Conservation (phyloP, 192 early-diverging fungal species). For the Entomortierella chlamydospora region DNA sequence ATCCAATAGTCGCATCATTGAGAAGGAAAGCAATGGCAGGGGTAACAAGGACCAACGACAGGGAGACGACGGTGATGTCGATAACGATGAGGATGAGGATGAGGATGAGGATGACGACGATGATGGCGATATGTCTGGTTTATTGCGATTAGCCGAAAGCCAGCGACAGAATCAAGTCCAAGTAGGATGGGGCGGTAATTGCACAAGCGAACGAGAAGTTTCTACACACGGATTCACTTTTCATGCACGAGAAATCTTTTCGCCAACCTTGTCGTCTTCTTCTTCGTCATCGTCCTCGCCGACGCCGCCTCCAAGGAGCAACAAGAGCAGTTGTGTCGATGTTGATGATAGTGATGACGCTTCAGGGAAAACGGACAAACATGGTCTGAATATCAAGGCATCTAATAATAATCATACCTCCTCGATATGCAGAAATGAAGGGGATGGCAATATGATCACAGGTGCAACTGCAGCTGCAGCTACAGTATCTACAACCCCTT, state of each 20-base stretch:
- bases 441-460: too few relatives aligned
- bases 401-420: too few relatives aligned
- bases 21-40: not conserved
- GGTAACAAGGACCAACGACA: not conserved
- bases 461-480: too few relatives aligned
- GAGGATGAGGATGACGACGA: not conserved
- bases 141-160: constrained; percentile 20
- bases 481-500: too few relatives aligned
- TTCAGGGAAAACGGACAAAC: too few relatives aligned
- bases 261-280: not conserved
- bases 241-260: constrained; percentile 1
- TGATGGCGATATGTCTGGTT: constrained; percentile 11
- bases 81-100: not conserved
- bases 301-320: not conserved
- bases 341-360: too few relatives aligned
- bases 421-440: too few relatives aligned
- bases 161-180: constrained; percentile 4
- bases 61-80: not conserved
- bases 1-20: not conserved
- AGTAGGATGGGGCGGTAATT: constrained; percentile 21
- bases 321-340: too few relatives aligned
- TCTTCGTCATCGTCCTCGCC: not conserved
- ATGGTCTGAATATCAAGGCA: too few relatives aligned
- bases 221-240: not conserved
- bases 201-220: constrained; percentile 6